Conservation (phyloP, 495 filamentous ascomycete species). For the Penicillium psychrofluorescens region DNA sequence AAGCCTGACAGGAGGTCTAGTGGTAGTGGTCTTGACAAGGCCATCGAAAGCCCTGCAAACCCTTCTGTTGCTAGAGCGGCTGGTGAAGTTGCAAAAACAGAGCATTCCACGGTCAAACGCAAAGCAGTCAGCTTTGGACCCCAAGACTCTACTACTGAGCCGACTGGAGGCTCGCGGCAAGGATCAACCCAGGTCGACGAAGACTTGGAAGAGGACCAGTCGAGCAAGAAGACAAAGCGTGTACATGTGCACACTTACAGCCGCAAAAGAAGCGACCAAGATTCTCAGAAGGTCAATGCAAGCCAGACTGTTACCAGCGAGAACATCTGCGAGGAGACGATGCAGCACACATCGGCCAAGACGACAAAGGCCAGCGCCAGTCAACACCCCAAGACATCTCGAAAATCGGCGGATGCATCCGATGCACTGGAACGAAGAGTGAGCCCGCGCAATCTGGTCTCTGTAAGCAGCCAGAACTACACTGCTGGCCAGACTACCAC, state of each 20-base stretch:
- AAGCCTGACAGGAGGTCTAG: neutral
- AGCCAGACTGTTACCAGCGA: too few relatives aligned
- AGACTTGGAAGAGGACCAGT: conserved; percentile 1
- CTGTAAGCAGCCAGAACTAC: conserved; percentile 9
- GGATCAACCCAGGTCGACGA: neutral
- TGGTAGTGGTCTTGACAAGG: too few relatives aligned
- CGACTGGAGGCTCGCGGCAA: conserved; percentile 1
- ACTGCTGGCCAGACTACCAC: conserved; percentile 1
- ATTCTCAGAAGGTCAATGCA: too few relatives aligned
- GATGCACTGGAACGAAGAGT: conserved; percentile 5
- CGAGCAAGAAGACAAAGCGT: conserved; percentile 11
- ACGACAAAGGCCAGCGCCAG: neutral
- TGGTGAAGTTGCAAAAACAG: neutral
- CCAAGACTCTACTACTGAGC: neutral
- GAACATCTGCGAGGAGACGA: too few relatives aligned
- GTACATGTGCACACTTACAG: conserved; percentile 19
- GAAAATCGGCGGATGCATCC: neutral
- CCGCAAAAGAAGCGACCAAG: neutral
- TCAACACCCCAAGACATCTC: neutral
- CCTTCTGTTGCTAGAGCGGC: neutral
- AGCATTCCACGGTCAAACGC: conserved; percentile 2
- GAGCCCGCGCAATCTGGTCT: conserved; percentile 14
- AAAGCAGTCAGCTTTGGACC: conserved; percentile 23
- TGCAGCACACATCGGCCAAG: neutral
- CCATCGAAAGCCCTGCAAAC: neutral